Evolutionary conservation across 2,329 filamentous ascomycete species (phyloP).

Genomic region (Penicillium sumatraense): DNA sequence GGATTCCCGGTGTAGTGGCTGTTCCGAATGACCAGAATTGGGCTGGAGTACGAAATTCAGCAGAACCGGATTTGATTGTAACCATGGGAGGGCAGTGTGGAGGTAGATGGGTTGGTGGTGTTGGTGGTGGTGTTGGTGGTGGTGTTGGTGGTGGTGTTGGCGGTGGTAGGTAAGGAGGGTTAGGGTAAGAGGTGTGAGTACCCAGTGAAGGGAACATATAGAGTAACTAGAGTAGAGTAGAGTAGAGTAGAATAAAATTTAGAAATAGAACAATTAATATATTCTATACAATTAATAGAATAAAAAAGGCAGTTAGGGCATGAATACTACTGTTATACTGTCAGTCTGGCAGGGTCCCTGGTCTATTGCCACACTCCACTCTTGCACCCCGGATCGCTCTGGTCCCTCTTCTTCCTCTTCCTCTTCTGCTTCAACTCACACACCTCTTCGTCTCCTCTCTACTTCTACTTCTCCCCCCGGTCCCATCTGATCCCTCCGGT

Average conservation of each 20-base stretch:
- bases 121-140: neutral
- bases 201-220: too few relatives aligned
- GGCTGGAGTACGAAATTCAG: neutral
- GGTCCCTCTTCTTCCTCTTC: neutral
- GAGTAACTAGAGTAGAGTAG: too few relatives aligned
- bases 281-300: neutral
- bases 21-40: conserved; percentile 1
- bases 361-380: conserved; percentile 5
- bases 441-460: neutral
- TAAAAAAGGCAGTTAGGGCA: neutral
- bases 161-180: too few relatives aligned
- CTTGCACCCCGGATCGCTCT: conserved; percentile 3
- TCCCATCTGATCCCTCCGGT: conserved; percentile 14
- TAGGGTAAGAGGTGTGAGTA: too few relatives aligned
- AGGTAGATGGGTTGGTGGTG: neutral
- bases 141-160: too few relatives aligned
- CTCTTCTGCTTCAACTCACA: conserved; percentile 2
- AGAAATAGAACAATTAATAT: too few relatives aligned
- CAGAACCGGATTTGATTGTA: neutral
- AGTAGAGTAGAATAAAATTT: too few relatives aligned
- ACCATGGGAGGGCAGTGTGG: neutral
- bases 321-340: neutral
- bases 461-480: neutral
- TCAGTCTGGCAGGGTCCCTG: neutral
- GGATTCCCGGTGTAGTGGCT: conserved; percentile 4